Evolutionary conservation across 106 monocot genomes (phyloP).

Genomic region (Acorus calamus): DNA sequence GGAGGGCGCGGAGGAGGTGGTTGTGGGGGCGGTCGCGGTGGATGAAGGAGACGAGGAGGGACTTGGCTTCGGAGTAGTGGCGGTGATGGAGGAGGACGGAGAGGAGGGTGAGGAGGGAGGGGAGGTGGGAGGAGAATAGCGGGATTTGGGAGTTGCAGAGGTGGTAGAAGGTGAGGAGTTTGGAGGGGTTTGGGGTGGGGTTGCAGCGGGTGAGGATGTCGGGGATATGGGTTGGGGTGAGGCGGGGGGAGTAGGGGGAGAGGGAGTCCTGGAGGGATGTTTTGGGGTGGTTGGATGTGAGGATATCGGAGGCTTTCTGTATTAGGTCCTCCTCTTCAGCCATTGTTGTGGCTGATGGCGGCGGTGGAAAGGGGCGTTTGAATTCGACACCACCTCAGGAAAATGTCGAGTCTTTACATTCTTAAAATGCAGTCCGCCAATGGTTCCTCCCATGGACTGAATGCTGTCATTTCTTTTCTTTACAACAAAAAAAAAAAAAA

Average conservation of each 20-base stretch:
- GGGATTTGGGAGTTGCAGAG: slow-evolving; percentile 13
- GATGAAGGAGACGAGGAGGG: background rate
- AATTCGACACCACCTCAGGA: too few relatives aligned
- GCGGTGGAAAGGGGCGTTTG: background rate
- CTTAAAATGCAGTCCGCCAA: too few relatives aligned
- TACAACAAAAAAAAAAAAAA: too few relatives aligned
- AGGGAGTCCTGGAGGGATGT: slow-evolving; percentile 18
- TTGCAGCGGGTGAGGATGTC: background rate
- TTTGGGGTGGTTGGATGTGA: slow-evolving; percentile 14
- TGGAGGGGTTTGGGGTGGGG: slow-evolving; percentile 12
- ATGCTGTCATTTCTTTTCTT: too few relatives aligned
- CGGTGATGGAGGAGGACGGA: slow-evolving; percentile 14
- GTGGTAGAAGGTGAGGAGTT: slow-evolving; percentile 5
- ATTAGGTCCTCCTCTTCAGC: background rate
- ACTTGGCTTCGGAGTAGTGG: slow-evolving; percentile 3
- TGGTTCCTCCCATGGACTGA: too few relatives aligned
- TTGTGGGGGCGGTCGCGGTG: slow-evolving; percentile 8
- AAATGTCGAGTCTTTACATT: too few relatives aligned
- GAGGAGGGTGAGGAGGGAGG: slow-evolving; percentile 11
- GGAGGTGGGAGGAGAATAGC: slow-evolving; percentile 2
- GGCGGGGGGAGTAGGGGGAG: slow-evolving; percentile 16
- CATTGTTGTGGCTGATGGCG: background rate
- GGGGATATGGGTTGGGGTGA: slow-evolving; percentile 9
- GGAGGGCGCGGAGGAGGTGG: slow-evolving; percentile 22
- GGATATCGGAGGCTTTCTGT: slow-evolving; percentile 15